These are phyloP conservation scores for Leptodermis oblonga DNA, from an alignment of 257 asterid species.

Conservation along the genomic window DNA sequence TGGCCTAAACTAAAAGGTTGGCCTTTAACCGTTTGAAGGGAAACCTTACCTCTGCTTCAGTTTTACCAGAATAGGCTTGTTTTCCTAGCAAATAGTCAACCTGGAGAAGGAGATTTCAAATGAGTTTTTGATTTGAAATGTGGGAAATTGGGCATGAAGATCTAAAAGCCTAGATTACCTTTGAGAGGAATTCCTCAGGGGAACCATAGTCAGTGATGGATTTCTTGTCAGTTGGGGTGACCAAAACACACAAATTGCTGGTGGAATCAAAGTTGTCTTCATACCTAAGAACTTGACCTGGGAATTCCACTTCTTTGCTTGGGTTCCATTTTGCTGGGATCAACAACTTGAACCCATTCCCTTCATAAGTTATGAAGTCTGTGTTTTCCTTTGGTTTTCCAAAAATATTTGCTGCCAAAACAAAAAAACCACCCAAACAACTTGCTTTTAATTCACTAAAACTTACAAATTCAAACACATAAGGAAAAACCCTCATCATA, in stretches of 20 bases:
- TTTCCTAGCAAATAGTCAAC: conserved; percentile 88
- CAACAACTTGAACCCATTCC: conserved; percentile 54
- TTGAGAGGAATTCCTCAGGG: conserved; percentile 64
- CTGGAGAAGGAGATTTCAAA: conserved; percentile 28
- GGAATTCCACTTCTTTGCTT: conserved; percentile 61
- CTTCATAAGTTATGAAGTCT: conserved; percentile 43
- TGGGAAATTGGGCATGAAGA: conserved; percentile 3
- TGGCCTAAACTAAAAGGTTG: too few relatives aligned
- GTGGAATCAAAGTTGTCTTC: conserved; percentile 86
- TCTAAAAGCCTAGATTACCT: conserved; percentile 34
- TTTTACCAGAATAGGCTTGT: conserved; percentile 74
- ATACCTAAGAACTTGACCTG: conserved; percentile 69
- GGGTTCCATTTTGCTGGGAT: conserved; percentile 82
- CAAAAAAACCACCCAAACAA: not conserved
- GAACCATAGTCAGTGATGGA: conserved; percentile 72
- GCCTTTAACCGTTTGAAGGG: too few relatives aligned
- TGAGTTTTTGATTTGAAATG: too few relatives aligned
- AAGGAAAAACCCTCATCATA: not conserved
- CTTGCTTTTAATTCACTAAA: too few relatives aligned
- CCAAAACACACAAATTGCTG: conserved; percentile 49
- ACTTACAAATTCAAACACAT: too few relatives aligned
- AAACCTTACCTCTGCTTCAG: conserved; percentile 92
- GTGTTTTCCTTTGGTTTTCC: conserved; percentile 71
- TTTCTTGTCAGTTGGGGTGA: conserved; percentile 73
- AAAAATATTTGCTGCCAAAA: conserved; percentile 63